Evolutionary conservation across 768 basidiomycete genomes (phyloP).

Genomic region (Suillus tomentosus): DNA sequence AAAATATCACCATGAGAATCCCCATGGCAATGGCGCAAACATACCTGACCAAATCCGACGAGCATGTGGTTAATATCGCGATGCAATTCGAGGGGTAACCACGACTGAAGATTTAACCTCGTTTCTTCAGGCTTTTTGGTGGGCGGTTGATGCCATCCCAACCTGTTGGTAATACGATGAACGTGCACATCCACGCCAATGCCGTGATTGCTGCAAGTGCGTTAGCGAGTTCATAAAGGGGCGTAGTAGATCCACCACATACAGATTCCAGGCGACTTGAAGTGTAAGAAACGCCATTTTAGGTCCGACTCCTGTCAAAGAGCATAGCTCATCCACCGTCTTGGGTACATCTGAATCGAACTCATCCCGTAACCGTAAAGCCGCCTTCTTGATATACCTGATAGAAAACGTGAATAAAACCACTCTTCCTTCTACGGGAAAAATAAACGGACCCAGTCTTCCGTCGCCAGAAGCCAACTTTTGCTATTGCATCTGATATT

Average conservation of each 20-base stretch:
- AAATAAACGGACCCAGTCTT: conserved; percentile 71
- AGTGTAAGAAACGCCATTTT: conserved; percentile 93
- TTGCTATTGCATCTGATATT: conserved; percentile 78
- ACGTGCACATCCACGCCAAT: conserved; percentile 98
- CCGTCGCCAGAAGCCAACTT: conserved; percentile 91
- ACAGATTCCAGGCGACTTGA: conserved; percentile 86
- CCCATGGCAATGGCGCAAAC: conserved; percentile 10
- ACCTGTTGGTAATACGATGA: conserved; percentile 89
- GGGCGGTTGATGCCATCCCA: conserved; percentile 88
- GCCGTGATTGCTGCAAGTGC: conserved; percentile 66
- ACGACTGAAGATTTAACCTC: conserved; percentile 76
- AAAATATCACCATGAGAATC: not conserved
- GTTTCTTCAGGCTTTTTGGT: conserved; percentile 91
- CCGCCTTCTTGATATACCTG: conserved; percentile 77
- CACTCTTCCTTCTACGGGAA: not conserved
- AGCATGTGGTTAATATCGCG: conserved; percentile 78
- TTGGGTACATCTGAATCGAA: conserved; percentile 86
- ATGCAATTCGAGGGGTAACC: conserved; percentile 76
- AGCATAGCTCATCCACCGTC: conserved; percentile 85
- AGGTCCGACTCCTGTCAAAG: conserved; percentile 88
- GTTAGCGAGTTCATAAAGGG: not conserved
- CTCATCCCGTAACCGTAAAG: conserved; percentile 64
- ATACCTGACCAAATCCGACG: conserved; percentile 85
- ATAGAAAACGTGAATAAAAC: not conserved
- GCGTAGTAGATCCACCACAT: not conserved